Conservation (phyloP, 2,329 filamentous ascomycete species). For the Colletotrichum cereale region DNA sequence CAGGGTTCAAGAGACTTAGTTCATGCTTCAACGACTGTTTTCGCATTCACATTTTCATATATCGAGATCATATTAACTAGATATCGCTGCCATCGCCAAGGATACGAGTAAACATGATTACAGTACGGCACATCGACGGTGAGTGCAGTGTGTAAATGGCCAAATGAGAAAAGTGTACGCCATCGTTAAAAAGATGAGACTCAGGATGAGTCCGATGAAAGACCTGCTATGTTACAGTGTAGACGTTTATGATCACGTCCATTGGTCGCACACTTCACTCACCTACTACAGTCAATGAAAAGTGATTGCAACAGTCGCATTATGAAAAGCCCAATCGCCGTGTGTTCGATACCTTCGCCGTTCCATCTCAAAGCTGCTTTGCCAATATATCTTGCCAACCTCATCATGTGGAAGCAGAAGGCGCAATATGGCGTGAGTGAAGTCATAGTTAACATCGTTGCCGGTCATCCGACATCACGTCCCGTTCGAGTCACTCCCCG, state of each 20-base stretch:
- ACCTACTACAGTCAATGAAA: background rate
- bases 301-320: too few species aligned
- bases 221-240: too few species aligned
- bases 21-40: background rate
- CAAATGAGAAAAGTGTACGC: too few species aligned
- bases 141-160: too few species aligned
- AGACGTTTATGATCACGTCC: too few species aligned
- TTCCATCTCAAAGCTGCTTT: too few species aligned
- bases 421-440: background rate
- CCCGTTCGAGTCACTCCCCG: background rate
- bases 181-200: too few species aligned
- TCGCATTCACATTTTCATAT: background rate
- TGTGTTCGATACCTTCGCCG: too few species aligned
- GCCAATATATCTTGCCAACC: background rate
- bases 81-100: background rate
- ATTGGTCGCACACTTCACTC: too few species aligned
- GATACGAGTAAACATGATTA: background rate
- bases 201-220: too few species aligned
- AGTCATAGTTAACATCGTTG: accelerated
- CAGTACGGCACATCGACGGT: too few species aligned
- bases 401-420: accelerated
- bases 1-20: background rate
- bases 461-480: background rate
- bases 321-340: background rate
- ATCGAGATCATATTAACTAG: background rate